These are phyloP conservation scores for Candida endomychidarum DNA, from an alignment of 805 yeast genomes.

Conservation along the genomic window DNA sequence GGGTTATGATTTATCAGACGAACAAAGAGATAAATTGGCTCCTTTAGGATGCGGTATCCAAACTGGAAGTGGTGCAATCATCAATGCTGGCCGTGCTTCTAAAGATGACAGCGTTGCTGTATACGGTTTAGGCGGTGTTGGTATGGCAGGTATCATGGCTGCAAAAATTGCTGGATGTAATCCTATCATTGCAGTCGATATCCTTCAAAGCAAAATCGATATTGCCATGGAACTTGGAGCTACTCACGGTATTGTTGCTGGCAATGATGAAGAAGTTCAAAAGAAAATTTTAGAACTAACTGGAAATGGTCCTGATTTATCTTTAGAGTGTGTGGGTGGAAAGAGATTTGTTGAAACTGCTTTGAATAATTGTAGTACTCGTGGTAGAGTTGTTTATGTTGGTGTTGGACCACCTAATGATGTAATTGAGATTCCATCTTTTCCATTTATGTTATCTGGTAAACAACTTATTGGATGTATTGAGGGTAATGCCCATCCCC, in stretches of 20 bases:
- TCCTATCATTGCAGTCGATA: constrained; percentile 12
- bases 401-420: constrained; percentile 11
- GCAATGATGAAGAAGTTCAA: constrained; percentile 11
- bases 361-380: constrained; percentile 8
- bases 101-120: constrained; percentile 9
- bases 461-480: constrained; percentile 13
- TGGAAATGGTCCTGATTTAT: constrained; percentile 12
- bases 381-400: constrained; percentile 12
- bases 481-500: constrained; percentile 12
- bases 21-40: constrained; percentile 5
- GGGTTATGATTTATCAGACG: background rate
- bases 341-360: constrained; percentile 11
- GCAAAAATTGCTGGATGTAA: constrained; percentile 14
- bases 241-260: constrained; percentile 12
- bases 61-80: constrained; percentile 13
- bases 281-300: constrained; percentile 12
- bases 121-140: constrained; percentile 14
- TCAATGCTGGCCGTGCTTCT: constrained; percentile 10
- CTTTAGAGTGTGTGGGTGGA: constrained; percentile 14
- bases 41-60: constrained; percentile 14
- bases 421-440: constrained; percentile 6
- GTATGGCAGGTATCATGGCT: constrained; percentile 14
- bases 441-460: constrained; percentile 13
- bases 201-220: constrained; percentile 11
- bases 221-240: constrained; percentile 12